Evolutionary conservation across 1,139 yeast species (phyloP).

Genomic region (Pichia inconspicua): DNA sequence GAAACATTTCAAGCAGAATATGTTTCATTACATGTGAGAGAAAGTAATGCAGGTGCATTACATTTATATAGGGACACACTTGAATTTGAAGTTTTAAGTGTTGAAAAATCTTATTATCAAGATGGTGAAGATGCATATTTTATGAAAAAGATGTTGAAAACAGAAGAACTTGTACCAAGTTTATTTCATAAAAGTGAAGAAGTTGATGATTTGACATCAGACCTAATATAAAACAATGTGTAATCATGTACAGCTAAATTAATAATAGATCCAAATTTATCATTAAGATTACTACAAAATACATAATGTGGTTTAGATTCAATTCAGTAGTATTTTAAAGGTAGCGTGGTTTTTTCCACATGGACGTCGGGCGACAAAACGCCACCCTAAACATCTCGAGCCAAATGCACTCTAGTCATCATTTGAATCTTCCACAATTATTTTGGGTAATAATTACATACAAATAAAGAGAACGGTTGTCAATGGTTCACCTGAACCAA

Average conservation of each 20-base stretch:
- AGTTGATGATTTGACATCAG: slow-evolving; percentile 22
- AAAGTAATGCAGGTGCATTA: slow-evolving; percentile 88
- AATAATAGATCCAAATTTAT: too few species aligned
- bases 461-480: neutral
- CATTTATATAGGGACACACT: slow-evolving; percentile 86
- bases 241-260: too few species aligned
- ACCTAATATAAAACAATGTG: slow-evolving; percentile 1
- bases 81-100: slow-evolving; percentile 68
- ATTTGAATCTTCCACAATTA: slow-evolving; percentile 24
- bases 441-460: neutral
- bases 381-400: slow-evolving; percentile 58
- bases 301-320: neutral
- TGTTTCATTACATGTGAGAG: slow-evolving; percentile 89
- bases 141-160: slow-evolving; percentile 62
- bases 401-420: slow-evolving; percentile 95
- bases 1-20: slow-evolving; percentile 78
- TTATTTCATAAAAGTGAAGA: slow-evolving; percentile 38
- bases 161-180: slow-evolving; percentile 56
- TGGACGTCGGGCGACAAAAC: slow-evolving; percentile 44
- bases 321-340: slow-evolving; percentile 32
- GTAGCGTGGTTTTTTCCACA: slow-evolving; percentile 94
- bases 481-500: neutral
- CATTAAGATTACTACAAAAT: neutral
- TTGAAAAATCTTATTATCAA: slow-evolving; percentile 84
- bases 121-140: slow-evolving; percentile 99